Base-by-base conservation (phyloP, 2,329 filamentous ascomycete genomes). In the Bisporella sp. region DNA sequence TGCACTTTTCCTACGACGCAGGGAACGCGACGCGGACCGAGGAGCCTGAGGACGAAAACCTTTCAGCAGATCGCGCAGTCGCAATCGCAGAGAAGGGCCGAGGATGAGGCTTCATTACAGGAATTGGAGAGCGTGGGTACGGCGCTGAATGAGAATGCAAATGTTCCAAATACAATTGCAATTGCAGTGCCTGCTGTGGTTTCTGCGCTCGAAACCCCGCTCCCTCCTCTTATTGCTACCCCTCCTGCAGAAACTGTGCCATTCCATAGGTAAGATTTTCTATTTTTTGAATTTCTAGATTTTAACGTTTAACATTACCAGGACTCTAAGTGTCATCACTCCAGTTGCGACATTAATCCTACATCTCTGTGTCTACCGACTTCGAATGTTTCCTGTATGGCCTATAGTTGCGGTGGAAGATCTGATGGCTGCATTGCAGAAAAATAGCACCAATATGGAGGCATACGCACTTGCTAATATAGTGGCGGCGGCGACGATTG, bases 341-440 rank as follows among this genome's bases (percentile, higher is more conserved):
- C 43, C 43, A 32, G 43, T 55, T 31, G 45, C 47, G 4, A 54
- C 59, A 5, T 46, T 62, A 7, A 54, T 59, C 31, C 51, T 60
- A 28, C 54, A 41, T 45, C 44, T 56, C 31, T 52, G 51, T 32
- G 45, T 56, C 32, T 77, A 76, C 54, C 70, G 70, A 4, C 67
- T 74, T n/a, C 71, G 73, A 9, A 62, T 77, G 43, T 77, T 73
- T 46, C 74, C 75, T 1, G 71, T 77, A 4, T 77, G 74, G 74
- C 74, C 74, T 29, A 70, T 77, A 37, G 68, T 77, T 41, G 68
- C 72, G 39, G 70, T 73, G 30, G 67, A 71, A 46, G 63, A 70
- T 45, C 60, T 76, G 28, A 69, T 71, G 46, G 62, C 64, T 29
- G 59, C 62, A 4, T 59, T 76, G 5, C 62, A 66, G 48, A 56